Conservation (phyloP, 805 yeast genomes). For the Starmerella sp. region DNA sequence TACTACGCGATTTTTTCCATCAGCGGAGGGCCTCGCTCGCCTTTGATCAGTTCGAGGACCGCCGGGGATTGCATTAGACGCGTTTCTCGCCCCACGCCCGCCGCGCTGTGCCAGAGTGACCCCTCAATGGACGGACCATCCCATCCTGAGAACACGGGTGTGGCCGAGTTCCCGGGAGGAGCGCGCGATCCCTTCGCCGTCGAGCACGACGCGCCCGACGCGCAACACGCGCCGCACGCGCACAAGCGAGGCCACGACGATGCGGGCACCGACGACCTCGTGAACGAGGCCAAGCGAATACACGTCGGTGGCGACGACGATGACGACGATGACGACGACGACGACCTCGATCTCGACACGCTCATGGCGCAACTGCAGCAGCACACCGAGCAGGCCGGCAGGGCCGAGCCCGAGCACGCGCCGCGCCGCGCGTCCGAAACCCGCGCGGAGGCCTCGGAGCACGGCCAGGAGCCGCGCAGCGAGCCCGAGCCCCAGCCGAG, state of each 20-base stretch:
- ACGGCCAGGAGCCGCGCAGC: neutral
- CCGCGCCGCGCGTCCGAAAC: neutral
- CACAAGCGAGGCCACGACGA: conserved; percentile 8
- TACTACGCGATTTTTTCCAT: conserved; percentile 1
- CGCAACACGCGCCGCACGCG: neutral
- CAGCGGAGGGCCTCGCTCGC: conserved; percentile 3
- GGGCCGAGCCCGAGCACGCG: neutral
- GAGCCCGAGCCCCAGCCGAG: neutral
- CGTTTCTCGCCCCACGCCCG: neutral
- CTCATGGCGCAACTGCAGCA: conserved; percentile 23
- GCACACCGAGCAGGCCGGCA: conserved; percentile 15
- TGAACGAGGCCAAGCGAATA: neutral
- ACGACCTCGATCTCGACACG: conserved; percentile 23
- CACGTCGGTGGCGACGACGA: neutral
- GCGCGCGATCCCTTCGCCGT: conserved; percentile 1
- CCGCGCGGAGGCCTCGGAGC: neutral
- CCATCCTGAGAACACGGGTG: conserved; percentile 9
- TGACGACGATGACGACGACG: conserved; percentile 7
- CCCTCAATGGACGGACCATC: conserved; percentile 14
- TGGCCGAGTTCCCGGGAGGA: conserved; percentile 4
- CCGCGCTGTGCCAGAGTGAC: neutral
- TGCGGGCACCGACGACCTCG: neutral
- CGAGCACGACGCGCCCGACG: neutral
- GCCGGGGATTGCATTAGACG: neutral
- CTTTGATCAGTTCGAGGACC: conserved; percentile 1